A percentile compares a stretch with the other conserved stretches of the same genome.
Evolutionary conservation across 2,329 filamentous ascomycete species (phyloP).

Genomic region (Alternaria sp.): DNA sequence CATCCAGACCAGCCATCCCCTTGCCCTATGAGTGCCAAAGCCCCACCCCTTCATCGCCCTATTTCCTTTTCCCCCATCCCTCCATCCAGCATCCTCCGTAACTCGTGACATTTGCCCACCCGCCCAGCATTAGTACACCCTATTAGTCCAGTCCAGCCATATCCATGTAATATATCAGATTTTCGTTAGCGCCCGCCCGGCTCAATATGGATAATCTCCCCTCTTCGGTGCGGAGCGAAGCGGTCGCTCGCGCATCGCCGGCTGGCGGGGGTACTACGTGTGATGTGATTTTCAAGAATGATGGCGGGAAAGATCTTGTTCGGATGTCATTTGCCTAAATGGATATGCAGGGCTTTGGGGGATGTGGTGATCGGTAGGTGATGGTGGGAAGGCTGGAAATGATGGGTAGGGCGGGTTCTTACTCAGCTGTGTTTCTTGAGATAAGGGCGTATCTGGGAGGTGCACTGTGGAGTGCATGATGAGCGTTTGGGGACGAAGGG

Average conservation of each 20-base stretch:
- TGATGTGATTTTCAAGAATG: neutral
- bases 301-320: neutral
- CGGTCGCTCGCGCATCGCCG: neutral
- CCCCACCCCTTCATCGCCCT: neutral
- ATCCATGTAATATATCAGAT: neutral
- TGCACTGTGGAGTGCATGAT: neutral
- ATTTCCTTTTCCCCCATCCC: neutral
- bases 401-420: neutral
- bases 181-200: neutral
- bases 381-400: neutral
- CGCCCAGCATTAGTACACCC: neutral
- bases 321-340: constrained; percentile 31
- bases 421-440: neutral
- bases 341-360: neutral
- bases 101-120: neutral
- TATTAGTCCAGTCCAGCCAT: neutral
- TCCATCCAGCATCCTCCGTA: neutral
- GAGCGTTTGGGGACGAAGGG: neutral
- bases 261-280: neutral
- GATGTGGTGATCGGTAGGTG: neutral
- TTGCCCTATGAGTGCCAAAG: neutral
- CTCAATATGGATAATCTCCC: constrained; percentile 3
- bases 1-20: neutral
- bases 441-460: neutral
- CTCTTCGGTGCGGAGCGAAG: neutral